Evolutionary conservation across 163 green algal species (phyloP).

Genomic region (Scenedesmus sp.): DNA sequence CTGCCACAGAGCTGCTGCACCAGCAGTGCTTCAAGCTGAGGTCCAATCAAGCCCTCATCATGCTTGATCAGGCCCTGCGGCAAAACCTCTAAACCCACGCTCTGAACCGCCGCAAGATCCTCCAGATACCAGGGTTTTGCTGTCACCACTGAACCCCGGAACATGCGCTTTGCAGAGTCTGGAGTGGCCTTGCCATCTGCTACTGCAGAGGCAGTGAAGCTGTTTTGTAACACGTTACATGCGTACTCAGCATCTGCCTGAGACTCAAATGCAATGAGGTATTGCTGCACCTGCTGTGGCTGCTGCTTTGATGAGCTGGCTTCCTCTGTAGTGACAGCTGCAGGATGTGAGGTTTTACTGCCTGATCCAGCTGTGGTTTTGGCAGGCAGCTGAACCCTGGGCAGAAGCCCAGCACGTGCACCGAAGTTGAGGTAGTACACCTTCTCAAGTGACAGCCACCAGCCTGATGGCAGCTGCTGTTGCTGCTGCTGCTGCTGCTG

Average conservation of each 20-base stretch:
- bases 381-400: not conserved
- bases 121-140: conserved; percentile 47
- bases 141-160: conserved; percentile 11
- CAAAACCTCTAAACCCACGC: conserved; percentile 30
- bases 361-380: not conserved
- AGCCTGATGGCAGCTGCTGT: conserved; percentile 27
- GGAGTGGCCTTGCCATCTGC: not conserved
- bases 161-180: not conserved
- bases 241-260: conserved; percentile 47
- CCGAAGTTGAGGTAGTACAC: conserved; percentile 52
- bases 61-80: not conserved
- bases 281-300: conserved; percentile 40
- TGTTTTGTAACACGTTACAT: conserved; percentile 2
- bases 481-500: conserved; percentile 42
- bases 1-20: conserved; percentile 6
- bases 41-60: not conserved
- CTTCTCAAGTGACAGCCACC: conserved; percentile 28
- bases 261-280: conserved; percentile 34
- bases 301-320: conserved; percentile 3
- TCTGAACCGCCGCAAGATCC: conserved; percentile 39
- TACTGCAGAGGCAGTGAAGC: not conserved
- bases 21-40: conserved; percentile 22
- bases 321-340: not conserved
- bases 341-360: not conserved
- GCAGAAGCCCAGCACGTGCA: conserved; percentile 1